phyloP scores from a whole-genome alignment of 2,329 filamentous ascomycete species.

The Mariannaea sp. region DNA sequence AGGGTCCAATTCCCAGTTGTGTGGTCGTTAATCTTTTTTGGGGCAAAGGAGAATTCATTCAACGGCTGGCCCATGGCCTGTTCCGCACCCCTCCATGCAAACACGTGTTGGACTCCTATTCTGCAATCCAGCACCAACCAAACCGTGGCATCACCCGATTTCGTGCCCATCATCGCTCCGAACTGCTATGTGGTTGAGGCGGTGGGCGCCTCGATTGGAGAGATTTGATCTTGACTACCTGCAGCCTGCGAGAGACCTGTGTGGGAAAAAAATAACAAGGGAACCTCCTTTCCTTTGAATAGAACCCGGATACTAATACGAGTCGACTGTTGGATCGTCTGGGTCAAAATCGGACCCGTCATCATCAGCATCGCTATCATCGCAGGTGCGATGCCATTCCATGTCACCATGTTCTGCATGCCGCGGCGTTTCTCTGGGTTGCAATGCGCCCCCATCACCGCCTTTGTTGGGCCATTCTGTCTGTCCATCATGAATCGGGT shows the following conservation, averaged over 20 bases:
- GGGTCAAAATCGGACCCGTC: neutral
- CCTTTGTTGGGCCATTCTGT: conserved; percentile 32
- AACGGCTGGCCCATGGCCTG: conserved; percentile 23
- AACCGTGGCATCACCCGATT: conserved; percentile 29
- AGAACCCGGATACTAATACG: conserved; percentile 22
- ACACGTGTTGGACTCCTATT: conserved; percentile 35
- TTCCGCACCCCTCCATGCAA: conserved; percentile 25
- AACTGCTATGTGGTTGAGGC: conserved; percentile 13
- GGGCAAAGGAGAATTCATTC: conserved; percentile 23
- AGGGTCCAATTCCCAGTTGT: conserved; percentile 30
- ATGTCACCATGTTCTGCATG: conserved; percentile 19
- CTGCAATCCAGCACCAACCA: conserved; percentile 19
- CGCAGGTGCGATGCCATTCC: conserved; percentile 14
- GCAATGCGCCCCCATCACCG: conserved; percentile 26
- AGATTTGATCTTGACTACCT: conserved; percentile 1
- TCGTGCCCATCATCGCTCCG: conserved; percentile 15
- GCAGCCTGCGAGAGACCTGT: no score
- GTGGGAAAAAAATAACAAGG: no score
- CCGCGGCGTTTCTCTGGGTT: conserved; percentile 12
- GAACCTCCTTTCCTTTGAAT: conserved; percentile 3
- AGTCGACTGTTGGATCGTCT: conserved; percentile 3
- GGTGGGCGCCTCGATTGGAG: neutral
- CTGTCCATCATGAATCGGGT: conserved; percentile 20
- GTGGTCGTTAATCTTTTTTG: conserved; percentile 33
- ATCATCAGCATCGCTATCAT: no score